Evolutionary conservation across 2,329 filamentous ascomycete genomes (phyloP), one percentile per base, ranked within the genome.

Genomic region (Domatiomyces catenatus): DNA sequence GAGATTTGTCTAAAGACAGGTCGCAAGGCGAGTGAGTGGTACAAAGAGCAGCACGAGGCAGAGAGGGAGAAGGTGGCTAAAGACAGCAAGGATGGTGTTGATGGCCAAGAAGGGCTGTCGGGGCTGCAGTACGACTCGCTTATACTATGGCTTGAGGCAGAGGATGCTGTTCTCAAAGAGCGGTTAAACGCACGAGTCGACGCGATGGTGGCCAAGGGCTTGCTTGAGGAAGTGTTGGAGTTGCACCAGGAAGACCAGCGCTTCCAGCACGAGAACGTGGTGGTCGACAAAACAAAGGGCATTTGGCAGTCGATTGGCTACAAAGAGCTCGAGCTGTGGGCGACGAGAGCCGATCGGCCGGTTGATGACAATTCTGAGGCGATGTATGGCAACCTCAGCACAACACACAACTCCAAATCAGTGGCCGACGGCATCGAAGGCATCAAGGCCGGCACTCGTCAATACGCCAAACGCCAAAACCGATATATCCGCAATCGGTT

Each of bases 301-400:
- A 93, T 98, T 44, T 98, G 90, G 88, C 84, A 94, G 49, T 92
- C 89, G 1, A 98, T 98, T 54, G 92, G 92, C 1, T 95, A 88
- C 67, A 95, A 93, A 64, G 87, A 98, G 62, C 84, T 96, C 62
- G 76, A 84, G 51, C 74, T 78, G 0, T 94, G 88, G 61, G 69
- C 20, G 60, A 68, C 1, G 75, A 80, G 76, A 57, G 58, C 63
- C 1, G 63, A 72, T 0, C 32, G 2, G 32, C 3, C 10, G 3
- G 32, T 12, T 15, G 26, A 51, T 15, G 5, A 8, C n/a, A 46
- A 52, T 22, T 22, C 39, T 42, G 46, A 50, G n/a, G 36, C 24
- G 19, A 26, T 47, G 19, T 28, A 44, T 19, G 28, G 19, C 6
- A 39, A 32, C 5, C 28, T 10, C 28, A 32, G 28, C 12, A 32